Evolutionary conservation across 1,139 yeast species (phyloP), one percentile per base, ranked within the genome.

Genomic region (Ogataea hybrid): DNA sequence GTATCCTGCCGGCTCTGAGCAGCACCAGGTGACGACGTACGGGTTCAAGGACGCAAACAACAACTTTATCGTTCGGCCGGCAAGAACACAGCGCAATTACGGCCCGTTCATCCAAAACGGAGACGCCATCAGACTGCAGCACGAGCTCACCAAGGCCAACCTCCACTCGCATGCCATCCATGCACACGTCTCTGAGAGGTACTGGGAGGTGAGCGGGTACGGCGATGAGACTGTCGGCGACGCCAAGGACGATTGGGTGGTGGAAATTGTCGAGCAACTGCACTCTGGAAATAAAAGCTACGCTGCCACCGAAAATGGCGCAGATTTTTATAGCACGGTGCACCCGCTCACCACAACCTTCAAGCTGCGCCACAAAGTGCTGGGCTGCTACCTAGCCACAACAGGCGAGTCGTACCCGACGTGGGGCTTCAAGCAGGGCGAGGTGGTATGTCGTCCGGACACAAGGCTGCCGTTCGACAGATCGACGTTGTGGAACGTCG

Each of bases 381-480:
- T 84, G 38, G 90, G 89, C 3, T 84, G 94, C 56, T 84, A 84
- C 56, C 67, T 84, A 50, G 82, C 88, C 6, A 81, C 89, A 0
- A 79, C 89, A 0, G 92, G 92, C 7, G 64, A 70, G 41, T 63
- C 85, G 1, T 82, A 80, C 53, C 94, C 94, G 4, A 67, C 81
- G 1, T 84, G 94, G 94, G 94, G 94, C 1, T 84, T 78, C 62
- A 79, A 77, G 48, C 94, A 84, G 63, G 88, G 89, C 18, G 94
- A 84, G 62, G 86, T 84, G 29, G 77, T 81, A 6, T 84, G 94
- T 61, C 80, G 80, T 52, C 46, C 50, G 7, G 61, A 68, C 17
- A 63, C 80, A 1, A 65, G 71, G 59, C 43, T 28, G 4, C 53
- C 63, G 3, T 67, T 69, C 43, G 90, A 84, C 55, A 80, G 81